Conservation (phyloP, 306 rosid species). For the Canavalia gladiata region DNA sequence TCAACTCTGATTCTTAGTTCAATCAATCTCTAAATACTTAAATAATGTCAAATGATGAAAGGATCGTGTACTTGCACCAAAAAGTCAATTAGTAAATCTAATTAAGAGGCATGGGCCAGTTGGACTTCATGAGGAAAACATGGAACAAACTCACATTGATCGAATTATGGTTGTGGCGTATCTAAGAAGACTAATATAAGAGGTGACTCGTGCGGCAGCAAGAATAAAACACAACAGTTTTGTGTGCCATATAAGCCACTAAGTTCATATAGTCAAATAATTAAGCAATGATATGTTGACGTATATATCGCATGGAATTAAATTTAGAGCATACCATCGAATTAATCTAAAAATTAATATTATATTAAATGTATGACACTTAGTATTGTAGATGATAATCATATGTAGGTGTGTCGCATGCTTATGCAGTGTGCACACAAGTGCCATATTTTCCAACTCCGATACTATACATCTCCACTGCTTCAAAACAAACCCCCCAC, state of each 20-base stretch:
- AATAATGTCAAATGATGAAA: neutral
- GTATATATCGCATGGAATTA: neutral
- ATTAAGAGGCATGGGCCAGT: neutral
- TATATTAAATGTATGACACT: no score
- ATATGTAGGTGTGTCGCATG: neutral
- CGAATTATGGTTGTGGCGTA: no score
- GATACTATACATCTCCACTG: no score
- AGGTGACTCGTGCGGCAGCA: neutral
- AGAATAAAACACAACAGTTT: neutral
- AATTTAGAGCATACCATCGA: neutral
- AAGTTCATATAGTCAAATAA: neutral
- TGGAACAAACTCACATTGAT: neutral
- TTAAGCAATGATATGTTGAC: neutral
- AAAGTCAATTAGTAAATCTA: neutral
- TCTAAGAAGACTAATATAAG: neutral
- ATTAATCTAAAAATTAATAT: neutral
- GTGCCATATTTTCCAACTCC: neutral
- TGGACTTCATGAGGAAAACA: neutral
- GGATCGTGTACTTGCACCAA: neutral
- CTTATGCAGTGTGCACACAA: neutral
- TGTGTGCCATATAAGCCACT: neutral
- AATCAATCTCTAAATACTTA: no score
- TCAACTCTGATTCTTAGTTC: neutral
- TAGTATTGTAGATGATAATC: neutral
- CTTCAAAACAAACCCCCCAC: no score